phyloP scores from a whole-genome alignment of 1,284 basidiomycete species.

The Tranzscheliella williamsii region DNA sequence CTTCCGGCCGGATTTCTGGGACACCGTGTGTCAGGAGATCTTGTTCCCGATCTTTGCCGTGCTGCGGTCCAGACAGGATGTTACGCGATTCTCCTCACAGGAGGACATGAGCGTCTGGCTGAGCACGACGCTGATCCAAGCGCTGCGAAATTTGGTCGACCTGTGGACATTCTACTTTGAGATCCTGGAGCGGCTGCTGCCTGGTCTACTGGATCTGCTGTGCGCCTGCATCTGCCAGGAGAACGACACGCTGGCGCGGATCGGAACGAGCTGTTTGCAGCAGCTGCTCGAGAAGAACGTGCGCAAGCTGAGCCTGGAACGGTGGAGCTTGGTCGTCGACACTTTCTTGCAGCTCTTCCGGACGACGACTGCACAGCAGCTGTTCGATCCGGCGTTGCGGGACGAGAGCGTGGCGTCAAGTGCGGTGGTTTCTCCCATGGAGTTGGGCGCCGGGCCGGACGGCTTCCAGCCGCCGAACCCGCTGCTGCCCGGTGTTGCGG shows the following conservation, averaged over 20 bases:
- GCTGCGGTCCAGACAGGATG: slow-evolving; percentile 76
- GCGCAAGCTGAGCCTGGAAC: slow-evolving; percentile 76
- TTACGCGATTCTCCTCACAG: slow-evolving; percentile 89
- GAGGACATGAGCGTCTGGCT: slow-evolving; percentile 99
- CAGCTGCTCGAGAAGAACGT: slow-evolving; percentile 94
- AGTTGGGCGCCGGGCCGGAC: background rate
- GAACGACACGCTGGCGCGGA: slow-evolving; percentile 88
- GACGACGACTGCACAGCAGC: slow-evolving; percentile 94
- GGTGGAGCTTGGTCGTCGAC: slow-evolving; percentile 90
- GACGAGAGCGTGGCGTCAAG: too few relatives aligned
- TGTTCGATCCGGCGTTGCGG: slow-evolving; percentile 79
- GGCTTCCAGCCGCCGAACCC: slow-evolving; percentile 11
- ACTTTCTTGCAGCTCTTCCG: slow-evolving; percentile 95
- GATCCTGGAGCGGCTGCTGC: slow-evolving; percentile 83
- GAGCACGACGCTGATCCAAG: slow-evolving; percentile 98
- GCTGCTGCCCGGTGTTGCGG: slow-evolving; percentile 43
- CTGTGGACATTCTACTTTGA: slow-evolving; percentile 96
- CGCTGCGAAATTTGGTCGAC: slow-evolving; percentile 90
- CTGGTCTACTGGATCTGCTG: slow-evolving; percentile 86
- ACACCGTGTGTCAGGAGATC: slow-evolving; percentile 92
- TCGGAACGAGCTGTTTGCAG: slow-evolving; percentile 96
- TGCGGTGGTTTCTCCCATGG: slow-evolving; percentile 12
- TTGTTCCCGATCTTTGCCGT: slow-evolving; percentile 99
- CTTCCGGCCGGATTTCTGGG: slow-evolving; percentile 94
- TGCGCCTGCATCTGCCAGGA: slow-evolving; percentile 96